Base-by-base conservation (phyloP, 2,329 filamentous ascomycete genomes). In the Xylaria sp. region DNA sequence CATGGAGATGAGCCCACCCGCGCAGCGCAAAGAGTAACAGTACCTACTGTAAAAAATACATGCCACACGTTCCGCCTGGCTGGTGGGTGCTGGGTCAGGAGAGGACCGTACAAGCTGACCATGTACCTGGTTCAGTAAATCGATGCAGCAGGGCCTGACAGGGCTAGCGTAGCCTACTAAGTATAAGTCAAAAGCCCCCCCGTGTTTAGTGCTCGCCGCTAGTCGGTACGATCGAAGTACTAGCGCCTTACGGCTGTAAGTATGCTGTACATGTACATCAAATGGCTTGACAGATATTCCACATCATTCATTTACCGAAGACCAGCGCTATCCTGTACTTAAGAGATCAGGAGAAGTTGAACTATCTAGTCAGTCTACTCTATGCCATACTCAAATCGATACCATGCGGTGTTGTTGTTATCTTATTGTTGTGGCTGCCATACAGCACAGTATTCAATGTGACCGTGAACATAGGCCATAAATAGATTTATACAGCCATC, bases 21-120 rank as follows among this genome's bases (percentile, higher is more conserved):
- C 34, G 58, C 34, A 18, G 53, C 53, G 57, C 41, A 63, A n/a
- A n/a, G n/a, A n/a, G n/a, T n/a, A n/a, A n/a, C n/a, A n/a, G n/a
- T n/a, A n/a, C n/a, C n/a, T n/a, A n/a, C n/a, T n/a, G n/a, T n/a
- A 39, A 69, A 67, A 69, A 69, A 69, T 64, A 69, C 67, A 69
- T 69, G 67, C 18, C 60, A 57, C 56, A 43, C 46, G 30, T 41
- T 57, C 20, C 28, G 39, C 53, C 65, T 50, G 43, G 20, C 32
- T 25, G 55, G 55, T 12, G 18, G 36, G 15, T 50, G 53, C 53
- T 34, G 32, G 48, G 48, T 48, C 28, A 63, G 53, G 52, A 48
- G 52, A 30, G 15, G 32, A 58, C 52, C n/a, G 43, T 41, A 43
- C 20, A 25, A 36, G 32, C 30, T 36, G 15, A 36, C 4, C 25